Percentiles rank a stretch among this genome's conserved stretches.
phyloP scores from a whole-genome alignment of 2,329 filamentous ascomycete species.

The Fusarium pseudoanthophilum region DNA sequence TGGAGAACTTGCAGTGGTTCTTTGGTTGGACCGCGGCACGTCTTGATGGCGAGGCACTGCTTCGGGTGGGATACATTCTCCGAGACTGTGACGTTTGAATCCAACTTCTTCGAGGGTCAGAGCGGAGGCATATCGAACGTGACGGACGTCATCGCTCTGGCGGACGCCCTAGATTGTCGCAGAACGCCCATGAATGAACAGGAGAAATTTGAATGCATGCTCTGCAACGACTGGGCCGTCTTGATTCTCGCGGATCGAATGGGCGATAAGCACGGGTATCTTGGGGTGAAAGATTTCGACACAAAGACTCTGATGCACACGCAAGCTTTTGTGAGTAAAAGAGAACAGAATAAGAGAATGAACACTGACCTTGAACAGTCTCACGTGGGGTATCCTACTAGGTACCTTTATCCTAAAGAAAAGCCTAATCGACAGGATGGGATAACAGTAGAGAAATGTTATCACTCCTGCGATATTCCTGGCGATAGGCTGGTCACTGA shows the following conservation, averaged over 20 bases:
- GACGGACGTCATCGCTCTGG: not conserved
- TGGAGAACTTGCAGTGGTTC: not conserved
- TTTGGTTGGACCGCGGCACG: slow-evolving; percentile 18
- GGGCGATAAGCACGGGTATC: slow-evolving; percentile 4
- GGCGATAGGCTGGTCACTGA: not conserved
- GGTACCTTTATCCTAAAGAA: rapidly evolving
- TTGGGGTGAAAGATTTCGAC: not conserved
- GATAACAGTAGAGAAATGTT: not conserved
- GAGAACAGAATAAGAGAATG: rapidly evolving
- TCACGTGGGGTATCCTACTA: slow-evolving; percentile 2
- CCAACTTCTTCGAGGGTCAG: not conserved
- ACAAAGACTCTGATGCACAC: not conserved
- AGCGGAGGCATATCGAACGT: not conserved
- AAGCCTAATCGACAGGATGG: slow-evolving; percentile 1
- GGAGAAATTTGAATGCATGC: not conserved
- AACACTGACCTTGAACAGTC: not conserved
- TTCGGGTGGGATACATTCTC: not conserved
- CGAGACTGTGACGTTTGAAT: not conserved
- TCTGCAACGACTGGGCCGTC: slow-evolving; percentile 14
- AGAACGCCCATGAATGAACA: too few relatives aligned
- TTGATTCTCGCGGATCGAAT: slow-evolving; percentile 12
- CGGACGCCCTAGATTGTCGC: not conserved
- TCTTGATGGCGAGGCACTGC: slow-evolving; percentile 14
- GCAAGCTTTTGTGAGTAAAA: not conserved
- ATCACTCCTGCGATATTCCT: not conserved